A percentile compares a stretch with the other conserved stretches of the same genome.
Conservation (phyloP, 345 rosid genomes). For the Eucalyptus lansdowneana region DNA sequence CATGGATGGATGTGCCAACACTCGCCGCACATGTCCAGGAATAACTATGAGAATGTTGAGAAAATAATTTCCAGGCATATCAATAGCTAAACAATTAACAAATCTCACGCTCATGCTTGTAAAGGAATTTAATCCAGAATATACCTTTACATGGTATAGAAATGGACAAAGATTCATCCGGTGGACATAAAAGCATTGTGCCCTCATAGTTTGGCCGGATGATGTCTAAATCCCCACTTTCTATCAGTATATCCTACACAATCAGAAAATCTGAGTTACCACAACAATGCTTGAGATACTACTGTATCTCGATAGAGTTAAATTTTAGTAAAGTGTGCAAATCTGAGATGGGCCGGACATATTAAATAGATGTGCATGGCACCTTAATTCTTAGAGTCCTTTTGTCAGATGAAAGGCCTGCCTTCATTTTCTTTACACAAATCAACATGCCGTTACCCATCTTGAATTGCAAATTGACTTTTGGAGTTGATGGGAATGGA, state of each 20-base stretch:
- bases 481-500: slow-evolving; percentile 21
- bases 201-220: slow-evolving; percentile 36
- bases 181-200: slow-evolving; percentile 21
- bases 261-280: not conserved
- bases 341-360: not conserved
- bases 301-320: not conserved
- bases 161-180: slow-evolving; percentile 9
- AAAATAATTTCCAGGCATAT: not conserved
- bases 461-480: slow-evolving; percentile 15
- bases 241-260: slow-evolving; percentile 28
- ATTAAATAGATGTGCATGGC: not conserved
- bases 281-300: not conserved
- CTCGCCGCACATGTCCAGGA: slow-evolving; percentile 29
- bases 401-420: slow-evolving; percentile 19
- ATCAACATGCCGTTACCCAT: not conserved
- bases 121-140: not conserved
- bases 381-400: slow-evolving; percentile 33
- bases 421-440: slow-evolving; percentile 9
- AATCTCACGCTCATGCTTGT: not conserved
- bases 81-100: not conserved
- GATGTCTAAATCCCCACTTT: slow-evolving; percentile 21
- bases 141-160: slow-evolving; percentile 45
- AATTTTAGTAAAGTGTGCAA: not conserved
- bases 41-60: slow-evolving; percentile 16
- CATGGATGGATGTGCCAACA: slow-evolving; percentile 4